phyloP scores from a whole-genome alignment of 2,329 filamentous ascomycete genomes.

The Bretziella fagacearum region DNA sequence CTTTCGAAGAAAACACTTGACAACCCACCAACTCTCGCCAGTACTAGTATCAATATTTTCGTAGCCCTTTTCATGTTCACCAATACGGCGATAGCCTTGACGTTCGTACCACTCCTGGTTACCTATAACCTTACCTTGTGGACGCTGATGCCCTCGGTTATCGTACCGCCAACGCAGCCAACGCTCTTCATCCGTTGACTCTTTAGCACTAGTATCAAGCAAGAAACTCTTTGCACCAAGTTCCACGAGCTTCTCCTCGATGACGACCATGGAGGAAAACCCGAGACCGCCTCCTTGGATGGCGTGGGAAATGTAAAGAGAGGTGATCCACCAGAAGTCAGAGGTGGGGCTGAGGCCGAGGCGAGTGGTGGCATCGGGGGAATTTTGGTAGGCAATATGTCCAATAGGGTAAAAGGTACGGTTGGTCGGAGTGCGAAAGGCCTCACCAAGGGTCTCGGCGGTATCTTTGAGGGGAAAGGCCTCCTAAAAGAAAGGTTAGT shows the following conservation, averaged over 20 bases:
- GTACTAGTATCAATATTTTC: constrained; percentile 15
- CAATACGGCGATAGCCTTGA: constrained; percentile 19
- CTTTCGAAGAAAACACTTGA: constrained; percentile 19
- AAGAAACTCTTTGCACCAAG: constrained; percentile 22
- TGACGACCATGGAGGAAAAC: constrained; percentile 22
- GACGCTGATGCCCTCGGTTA: constrained; percentile 18
- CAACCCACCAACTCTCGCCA: constrained; percentile 12
- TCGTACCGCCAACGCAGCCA: constrained; percentile 18
- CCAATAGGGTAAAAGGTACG: constrained; percentile 24
- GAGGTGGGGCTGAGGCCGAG: constrained; percentile 20
- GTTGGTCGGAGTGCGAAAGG: constrained; percentile 20
- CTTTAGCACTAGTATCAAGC: constrained; percentile 23
- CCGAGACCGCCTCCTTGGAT: constrained; percentile 24
- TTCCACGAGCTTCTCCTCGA: constrained; percentile 21
- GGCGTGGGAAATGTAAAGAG: constrained; percentile 25
- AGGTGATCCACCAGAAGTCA: constrained; percentile 25
- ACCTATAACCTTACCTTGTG: constrained; percentile 16
- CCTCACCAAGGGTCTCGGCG: constrained; percentile 19
- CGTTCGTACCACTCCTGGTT: constrained; percentile 21
- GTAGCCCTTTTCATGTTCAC: constrained; percentile 15
- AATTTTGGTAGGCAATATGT: constrained; percentile 24
- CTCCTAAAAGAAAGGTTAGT: constrained; percentile 20
- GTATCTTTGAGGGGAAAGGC: constrained; percentile 22
- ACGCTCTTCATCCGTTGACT: constrained; percentile 19
- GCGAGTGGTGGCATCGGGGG: constrained; percentile 20